A percentile compares a stretch with the other conserved stretches of the same genome.
Conservation (phyloP, 768 basidiomycete species). For the Suillus subalutaceus region DNA sequence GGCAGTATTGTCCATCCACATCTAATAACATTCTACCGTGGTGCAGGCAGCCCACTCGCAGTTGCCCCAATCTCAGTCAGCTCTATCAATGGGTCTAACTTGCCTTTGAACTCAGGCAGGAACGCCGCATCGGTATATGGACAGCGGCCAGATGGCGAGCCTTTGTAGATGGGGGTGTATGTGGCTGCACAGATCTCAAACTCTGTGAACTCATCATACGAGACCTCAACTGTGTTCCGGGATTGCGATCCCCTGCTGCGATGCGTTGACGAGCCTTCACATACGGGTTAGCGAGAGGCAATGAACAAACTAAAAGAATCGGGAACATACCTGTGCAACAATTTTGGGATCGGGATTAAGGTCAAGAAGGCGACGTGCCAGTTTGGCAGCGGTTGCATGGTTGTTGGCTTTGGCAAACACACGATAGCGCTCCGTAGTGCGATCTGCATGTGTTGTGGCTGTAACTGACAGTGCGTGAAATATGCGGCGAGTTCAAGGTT, state of each 20-base stretch:
- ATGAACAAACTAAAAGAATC: constrained; percentile 7
- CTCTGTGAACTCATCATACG: constrained; percentile 91
- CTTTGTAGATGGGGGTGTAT: constrained; percentile 93
- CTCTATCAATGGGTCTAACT: constrained; percentile 71
- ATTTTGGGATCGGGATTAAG: constrained; percentile 88
- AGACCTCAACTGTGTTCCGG: constrained; percentile 87
- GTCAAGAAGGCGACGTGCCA: constrained; percentile 87
- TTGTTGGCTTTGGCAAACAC: constrained; percentile 93
- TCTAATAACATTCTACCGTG: constrained; percentile 49
- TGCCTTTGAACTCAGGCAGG: constrained; percentile 84
- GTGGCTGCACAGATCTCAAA: constrained; percentile 94
- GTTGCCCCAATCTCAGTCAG: constrained; percentile 80
- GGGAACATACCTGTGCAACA: constrained; percentile 64
- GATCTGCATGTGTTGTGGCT: constrained; percentile 87
- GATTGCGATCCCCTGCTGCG: constrained; percentile 92
- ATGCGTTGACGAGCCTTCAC: constrained; percentile 88
- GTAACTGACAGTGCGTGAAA: constrained; percentile 94
- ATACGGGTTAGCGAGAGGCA: constrained; percentile 9
- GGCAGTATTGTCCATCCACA: constrained; percentile 18
- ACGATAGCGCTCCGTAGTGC: constrained; percentile 90
- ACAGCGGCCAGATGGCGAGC: constrained; percentile 79
- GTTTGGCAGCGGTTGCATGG: constrained; percentile 89
- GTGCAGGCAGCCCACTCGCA: constrained; percentile 76
- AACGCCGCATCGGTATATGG: constrained; percentile 91
- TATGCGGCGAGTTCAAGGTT: constrained; percentile 96